Evolutionary conservation across 371 early-diverging fungal species (phyloP).

Genomic region (Sanchytrium tribonematis): DNA sequence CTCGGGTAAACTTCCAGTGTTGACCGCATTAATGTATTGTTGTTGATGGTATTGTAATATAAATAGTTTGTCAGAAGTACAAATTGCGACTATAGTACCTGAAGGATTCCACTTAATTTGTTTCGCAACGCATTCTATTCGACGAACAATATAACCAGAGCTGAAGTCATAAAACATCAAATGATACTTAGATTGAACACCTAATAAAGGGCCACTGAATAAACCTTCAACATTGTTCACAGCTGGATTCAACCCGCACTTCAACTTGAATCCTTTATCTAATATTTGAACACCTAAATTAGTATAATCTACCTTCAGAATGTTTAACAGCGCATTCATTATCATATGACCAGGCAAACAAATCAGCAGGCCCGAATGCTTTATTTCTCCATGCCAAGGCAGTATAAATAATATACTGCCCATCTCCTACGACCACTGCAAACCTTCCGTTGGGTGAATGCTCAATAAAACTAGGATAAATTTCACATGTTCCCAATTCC

Average conservation of each 20-base stretch:
- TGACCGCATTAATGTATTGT: slow-evolving; percentile 29
- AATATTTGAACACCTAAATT: slow-evolving; percentile 52
- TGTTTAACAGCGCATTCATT: slow-evolving; percentile 28
- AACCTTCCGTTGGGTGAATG: slow-evolving; percentile 90
- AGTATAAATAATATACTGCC: slow-evolving; percentile 95
- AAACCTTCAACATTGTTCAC: slow-evolving; percentile 66
- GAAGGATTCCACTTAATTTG: slow-evolving; percentile 66
- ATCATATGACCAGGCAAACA: slow-evolving; percentile 87
- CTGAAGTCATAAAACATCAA: slow-evolving; percentile 92
- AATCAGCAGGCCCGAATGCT: slow-evolving; percentile 71
- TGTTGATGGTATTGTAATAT: slow-evolving; percentile 58
- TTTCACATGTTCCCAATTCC: slow-evolving; percentile 86
- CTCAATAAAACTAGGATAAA: slow-evolving; percentile 78
- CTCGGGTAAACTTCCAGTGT: slow-evolving; percentile 31
- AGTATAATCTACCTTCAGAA: slow-evolving; percentile 54
- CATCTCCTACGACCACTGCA: slow-evolving; percentile 91
- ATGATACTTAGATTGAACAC: slow-evolving; percentile 36
- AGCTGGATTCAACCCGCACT: slow-evolving; percentile 24
- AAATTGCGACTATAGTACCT: slow-evolving; percentile 66
- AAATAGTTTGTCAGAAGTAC: slow-evolving; percentile 66
- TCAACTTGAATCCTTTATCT: slow-evolving; percentile 75
- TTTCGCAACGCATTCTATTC: slow-evolving; percentile 69
- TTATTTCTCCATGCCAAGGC: slow-evolving; percentile 97
- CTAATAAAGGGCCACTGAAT: slow-evolving; percentile 70
- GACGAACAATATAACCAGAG: slow-evolving; percentile 52